Conservation (phyloP, 2,329 filamentous ascomycete species). For the Aspergillus caelatus region DNA sequence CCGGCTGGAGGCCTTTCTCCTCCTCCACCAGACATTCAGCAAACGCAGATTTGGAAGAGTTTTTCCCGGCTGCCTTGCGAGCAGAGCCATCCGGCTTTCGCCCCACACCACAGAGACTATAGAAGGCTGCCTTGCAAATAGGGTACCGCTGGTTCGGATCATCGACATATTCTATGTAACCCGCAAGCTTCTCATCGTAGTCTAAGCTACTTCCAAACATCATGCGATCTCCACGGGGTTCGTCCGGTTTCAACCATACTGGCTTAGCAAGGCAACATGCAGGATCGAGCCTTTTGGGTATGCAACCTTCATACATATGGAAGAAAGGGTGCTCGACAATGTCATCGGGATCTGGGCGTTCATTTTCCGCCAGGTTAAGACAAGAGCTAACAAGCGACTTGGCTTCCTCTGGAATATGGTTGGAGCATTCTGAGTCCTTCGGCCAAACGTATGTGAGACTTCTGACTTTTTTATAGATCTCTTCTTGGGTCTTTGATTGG, state of each 20-base stretch:
- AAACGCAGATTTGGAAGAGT: conserved; percentile 49
- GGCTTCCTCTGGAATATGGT: conserved; percentile 53
- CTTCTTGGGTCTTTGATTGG: conserved; percentile 69
- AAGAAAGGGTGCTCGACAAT: conserved; percentile 55
- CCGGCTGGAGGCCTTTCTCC: conserved; percentile 46
- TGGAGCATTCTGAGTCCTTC: conserved; percentile 45
- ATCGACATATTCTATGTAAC: conserved; percentile 39
- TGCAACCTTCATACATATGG: conserved; percentile 52
- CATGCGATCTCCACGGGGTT: conserved; percentile 51
- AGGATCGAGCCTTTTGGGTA: conserved; percentile 47
- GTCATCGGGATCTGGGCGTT: conserved; percentile 53
- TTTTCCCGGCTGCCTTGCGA: conserved; percentile 48
- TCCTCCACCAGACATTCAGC: conserved; percentile 52
- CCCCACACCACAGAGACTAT: conserved; percentile 49
- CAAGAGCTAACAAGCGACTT: conserved; percentile 52
- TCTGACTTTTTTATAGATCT: conserved; percentile 54
- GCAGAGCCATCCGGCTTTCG: conserved; percentile 43
- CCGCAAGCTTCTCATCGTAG: conserved; percentile 41
- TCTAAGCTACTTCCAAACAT: conserved; percentile 47
- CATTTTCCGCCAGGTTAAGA: conserved; percentile 51
- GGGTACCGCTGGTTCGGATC: conserved; percentile 41
- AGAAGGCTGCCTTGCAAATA: conserved; percentile 46
- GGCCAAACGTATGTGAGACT: conserved; percentile 54
- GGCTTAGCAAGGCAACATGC: conserved; percentile 44
- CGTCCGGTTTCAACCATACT: conserved; percentile 46